These are phyloP conservation scores for Purshia tridentata DNA, from an alignment of 306 rosid genomes.

Conservation along the genomic window DNA sequence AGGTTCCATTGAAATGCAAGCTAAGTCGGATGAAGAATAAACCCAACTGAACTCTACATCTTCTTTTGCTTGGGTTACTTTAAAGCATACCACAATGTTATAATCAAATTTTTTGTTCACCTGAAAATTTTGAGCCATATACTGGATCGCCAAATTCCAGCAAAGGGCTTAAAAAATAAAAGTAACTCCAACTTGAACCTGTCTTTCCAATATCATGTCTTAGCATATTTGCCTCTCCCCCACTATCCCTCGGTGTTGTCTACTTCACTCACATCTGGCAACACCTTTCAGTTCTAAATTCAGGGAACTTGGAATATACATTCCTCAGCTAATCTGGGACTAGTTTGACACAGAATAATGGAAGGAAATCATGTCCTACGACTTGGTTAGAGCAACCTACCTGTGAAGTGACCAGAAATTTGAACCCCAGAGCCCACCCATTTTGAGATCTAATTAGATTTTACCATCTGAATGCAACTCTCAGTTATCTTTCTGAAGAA, in stretches of 20 bases:
- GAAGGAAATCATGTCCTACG: not conserved
- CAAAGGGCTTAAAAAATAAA: not conserved
- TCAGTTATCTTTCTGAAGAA: not conserved
- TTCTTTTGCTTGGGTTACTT: not conserved
- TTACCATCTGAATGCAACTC: not conserved
- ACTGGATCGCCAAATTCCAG: not conserved
- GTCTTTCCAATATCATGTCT: not conserved
- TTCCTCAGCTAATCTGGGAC: not conserved
- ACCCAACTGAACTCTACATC: not conserved
- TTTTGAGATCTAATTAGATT: not conserved
- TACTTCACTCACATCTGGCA: not conserved
- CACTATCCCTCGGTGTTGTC: not conserved
- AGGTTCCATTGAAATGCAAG: not conserved
- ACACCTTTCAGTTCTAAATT: conserved; percentile 1
- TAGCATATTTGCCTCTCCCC: not conserved
- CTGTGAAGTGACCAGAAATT: not conserved
- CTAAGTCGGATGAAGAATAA: not conserved
- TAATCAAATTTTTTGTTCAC: not conserved
- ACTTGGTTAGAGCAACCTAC: not conserved
- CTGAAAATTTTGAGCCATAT: not conserved
- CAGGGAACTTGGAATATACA: not conserved
- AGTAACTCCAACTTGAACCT: not conserved
- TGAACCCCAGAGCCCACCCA: not conserved
- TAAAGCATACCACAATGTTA: not conserved
- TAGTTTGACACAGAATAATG: not conserved